Conservation (phyloP, 306 rosid genomes). For the Trichosanthes cucumerina region DNA sequence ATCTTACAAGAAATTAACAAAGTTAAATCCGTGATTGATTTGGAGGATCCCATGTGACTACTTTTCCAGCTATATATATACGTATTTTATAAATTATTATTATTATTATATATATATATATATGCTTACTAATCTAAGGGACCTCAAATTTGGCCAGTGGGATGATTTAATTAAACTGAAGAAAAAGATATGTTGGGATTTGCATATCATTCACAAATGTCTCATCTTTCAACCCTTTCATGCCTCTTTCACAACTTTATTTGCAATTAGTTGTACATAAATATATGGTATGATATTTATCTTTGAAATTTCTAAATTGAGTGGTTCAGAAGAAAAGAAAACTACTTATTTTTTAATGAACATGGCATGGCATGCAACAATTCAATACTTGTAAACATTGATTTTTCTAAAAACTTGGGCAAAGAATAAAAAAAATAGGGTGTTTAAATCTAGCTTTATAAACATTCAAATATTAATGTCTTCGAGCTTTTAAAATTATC, state of each 20-base stretch:
- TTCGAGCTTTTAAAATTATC: too few relatives aligned
- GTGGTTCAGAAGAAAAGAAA: constrained; percentile 6
- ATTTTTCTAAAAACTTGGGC: neutral
- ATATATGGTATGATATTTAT: neutral
- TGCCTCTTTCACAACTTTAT: neutral
- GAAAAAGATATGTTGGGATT: neutral
- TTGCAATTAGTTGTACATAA: neutral
- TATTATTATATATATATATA: neutral
- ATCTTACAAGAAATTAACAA: neutral
- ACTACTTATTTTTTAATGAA: neutral
- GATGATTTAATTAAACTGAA: neutral
- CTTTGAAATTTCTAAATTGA: neutral
- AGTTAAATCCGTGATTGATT: neutral
- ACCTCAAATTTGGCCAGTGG: neutral
- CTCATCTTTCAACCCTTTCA: neutral
- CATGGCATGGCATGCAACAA: neutral
- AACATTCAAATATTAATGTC: too few relatives aligned
- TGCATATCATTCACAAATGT: neutral
- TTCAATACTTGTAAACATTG: neutral
- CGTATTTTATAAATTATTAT: too few relatives aligned
- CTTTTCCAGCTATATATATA: neutral
- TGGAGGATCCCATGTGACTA: neutral
- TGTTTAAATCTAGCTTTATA: neutral
- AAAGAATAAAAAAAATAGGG: neutral
- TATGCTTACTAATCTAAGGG: neutral